Evolutionary conservation across 768 basidiomycete genomes (phyloP).

Genomic region (Agaricus sinodeliciosus): DNA sequence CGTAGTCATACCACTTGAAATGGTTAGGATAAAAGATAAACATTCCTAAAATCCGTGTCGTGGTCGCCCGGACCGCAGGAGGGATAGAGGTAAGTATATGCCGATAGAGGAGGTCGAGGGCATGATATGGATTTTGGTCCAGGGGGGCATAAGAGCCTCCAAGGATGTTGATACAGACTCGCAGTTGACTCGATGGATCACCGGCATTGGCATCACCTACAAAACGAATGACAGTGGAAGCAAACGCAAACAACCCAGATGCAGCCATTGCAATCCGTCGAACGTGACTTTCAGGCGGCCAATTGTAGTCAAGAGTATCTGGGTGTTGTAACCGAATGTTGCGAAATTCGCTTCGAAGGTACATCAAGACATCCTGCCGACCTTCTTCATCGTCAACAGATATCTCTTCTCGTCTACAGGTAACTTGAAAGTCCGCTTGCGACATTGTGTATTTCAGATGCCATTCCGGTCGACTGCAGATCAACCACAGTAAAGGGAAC

Average conservation of each 20-base stretch:
- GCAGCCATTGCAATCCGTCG: background rate
- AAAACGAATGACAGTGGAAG: background rate
- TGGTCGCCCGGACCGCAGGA: background rate
- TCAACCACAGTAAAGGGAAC: background rate
- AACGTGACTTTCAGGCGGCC: background rate
- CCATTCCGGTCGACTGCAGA: background rate
- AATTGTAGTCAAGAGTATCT: background rate
- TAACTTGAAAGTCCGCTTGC: background rate
- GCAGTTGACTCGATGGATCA: background rate
- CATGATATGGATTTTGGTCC: background rate
- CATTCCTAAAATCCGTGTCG: background rate
- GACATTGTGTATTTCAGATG: background rate
- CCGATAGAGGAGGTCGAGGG: background rate
- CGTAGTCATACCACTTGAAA: no score
- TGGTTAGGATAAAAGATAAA: no score
- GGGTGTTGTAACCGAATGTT: background rate
- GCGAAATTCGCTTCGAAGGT: background rate
- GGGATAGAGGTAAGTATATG: background rate
- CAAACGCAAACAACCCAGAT: slow-evolving; percentile 3
- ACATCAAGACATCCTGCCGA: background rate
- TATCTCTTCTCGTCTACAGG: background rate
- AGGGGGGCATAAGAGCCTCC: no score
- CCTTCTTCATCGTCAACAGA: background rate
- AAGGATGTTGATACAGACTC: background rate
- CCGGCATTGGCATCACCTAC: background rate